Evolutionary conservation across 169 alveolate genomes (phyloP), one percentile per base, ranked within the genome.

Genomic region (Prorocentrum cordatum): DNA sequence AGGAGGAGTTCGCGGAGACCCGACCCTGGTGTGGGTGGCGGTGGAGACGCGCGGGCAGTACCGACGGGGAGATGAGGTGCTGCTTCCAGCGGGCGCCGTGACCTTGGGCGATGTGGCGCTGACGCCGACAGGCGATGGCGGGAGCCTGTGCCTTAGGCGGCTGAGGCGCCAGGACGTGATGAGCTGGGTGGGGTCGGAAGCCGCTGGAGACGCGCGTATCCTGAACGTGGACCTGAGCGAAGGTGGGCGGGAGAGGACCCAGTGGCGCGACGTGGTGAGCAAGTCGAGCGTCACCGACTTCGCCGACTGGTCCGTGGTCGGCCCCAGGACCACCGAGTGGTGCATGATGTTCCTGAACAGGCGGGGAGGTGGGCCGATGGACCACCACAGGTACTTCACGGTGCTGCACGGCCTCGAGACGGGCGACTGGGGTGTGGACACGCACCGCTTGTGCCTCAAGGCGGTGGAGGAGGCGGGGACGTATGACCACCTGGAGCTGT

Each of bases 121-220:
- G n/a, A n/a, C n/a, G n/a, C n/a, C n/a, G n/a, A n/a, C n/a, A n/a
- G n/a, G n/a, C n/a, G n/a, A n/a, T n/a, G n/a, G n/a, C n/a, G n/a
- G n/a, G n/a, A n/a, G n/a, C n/a, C n/a, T n/a, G n/a, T n/a, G n/a
- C n/a, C n/a, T n/a, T n/a, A n/a, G n/a, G n/a, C n/a, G n/a, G n/a
- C n/a, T n/a, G n/a, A n/a, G n/a, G n/a, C n/a, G n/a, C n/a, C n/a
- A n/a, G n/a, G n/a, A n/a, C n/a, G n/a, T n/a, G n/a, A n/a, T n/a
- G n/a, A n/a, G n/a, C n/a, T n/a, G n/a, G n/a, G n/a, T n/a, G n/a
- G 45, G 72, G 31, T 4, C 22, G 29, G 88, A 77, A 22, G 75
- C 86, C 12, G 35, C 73, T 0, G 32, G 54, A 3, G 86, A 75
- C 16, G 86, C 86, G n/a, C 3, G 86, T n/a, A 36, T 75, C 20